Percentiles rank a stretch among this genome's conserved stretches.
These are phyloP conservation scores for Mycena maculata DNA, from an alignment of 768 basidiomycete genomes.

Conservation along the genomic window DNA sequence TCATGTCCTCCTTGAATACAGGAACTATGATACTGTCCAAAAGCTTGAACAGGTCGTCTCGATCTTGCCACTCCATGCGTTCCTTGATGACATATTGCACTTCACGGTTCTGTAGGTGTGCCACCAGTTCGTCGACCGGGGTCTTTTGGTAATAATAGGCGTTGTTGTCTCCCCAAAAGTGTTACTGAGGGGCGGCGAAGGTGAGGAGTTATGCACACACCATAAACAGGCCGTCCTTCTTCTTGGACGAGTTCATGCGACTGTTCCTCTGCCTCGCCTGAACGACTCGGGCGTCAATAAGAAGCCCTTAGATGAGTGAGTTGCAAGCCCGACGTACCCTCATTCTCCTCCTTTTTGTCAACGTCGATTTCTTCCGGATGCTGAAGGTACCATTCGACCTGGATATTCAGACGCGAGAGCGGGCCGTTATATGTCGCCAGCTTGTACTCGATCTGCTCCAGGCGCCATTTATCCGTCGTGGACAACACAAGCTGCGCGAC, in stretches of 20 bases:
- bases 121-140: slow-evolving; percentile 27
- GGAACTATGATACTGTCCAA: slow-evolving; percentile 25
- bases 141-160: slow-evolving; percentile 30
- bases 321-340: neutral
- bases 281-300: neutral
- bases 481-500: slow-evolving; percentile 31
- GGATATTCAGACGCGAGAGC: slow-evolving; percentile 25
- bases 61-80: slow-evolving; percentile 14
- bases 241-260: neutral
- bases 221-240: neutral
- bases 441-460: slow-evolving; percentile 24
- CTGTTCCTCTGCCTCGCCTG: neutral
- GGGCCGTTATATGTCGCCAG: slow-evolving; percentile 33
- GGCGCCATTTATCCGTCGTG: slow-evolving; percentile 4
- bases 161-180: slow-evolving; percentile 24
- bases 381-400: slow-evolving; percentile 28
- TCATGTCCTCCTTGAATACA: slow-evolving; percentile 33
- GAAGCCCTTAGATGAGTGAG: neutral
- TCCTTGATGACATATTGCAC: slow-evolving; percentile 27
- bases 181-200: neutral
- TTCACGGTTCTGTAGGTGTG: slow-evolving; percentile 28
- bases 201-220: neutral
- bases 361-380: slow-evolving; percentile 13
- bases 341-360: neutral
- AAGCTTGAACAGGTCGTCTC: slow-evolving; percentile 23